Evolutionary conservation across 768 basidiomycete genomes (phyloP).

Genomic region (Rhizopogon vinicolor): DNA sequence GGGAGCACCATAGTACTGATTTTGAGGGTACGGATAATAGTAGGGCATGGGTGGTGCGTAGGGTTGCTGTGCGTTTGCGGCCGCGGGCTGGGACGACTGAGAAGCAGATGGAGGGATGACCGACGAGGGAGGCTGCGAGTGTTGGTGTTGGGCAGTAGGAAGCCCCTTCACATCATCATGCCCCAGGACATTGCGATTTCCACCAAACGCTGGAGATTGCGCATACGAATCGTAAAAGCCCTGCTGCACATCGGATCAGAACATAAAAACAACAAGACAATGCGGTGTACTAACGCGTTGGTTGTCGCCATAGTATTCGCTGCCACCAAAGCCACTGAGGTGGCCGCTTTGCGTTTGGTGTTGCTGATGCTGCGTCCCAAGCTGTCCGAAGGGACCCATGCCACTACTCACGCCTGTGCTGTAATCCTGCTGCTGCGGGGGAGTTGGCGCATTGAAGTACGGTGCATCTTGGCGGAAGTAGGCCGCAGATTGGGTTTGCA

Average conservation of each 20-base stretch:
- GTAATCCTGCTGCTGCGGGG: conserved; percentile 58
- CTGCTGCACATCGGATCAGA: conserved; percentile 31
- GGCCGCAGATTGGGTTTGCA: conserved; percentile 16
- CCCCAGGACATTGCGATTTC: conserved; percentile 52
- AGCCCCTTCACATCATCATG: conserved; percentile 78
- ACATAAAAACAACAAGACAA: neutral
- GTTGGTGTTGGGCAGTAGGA: conserved; percentile 49
- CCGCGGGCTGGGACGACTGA: conserved; percentile 56
- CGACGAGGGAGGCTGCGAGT: conserved; percentile 31
- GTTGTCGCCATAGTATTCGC: conserved; percentile 68
- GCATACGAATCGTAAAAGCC: conserved; percentile 76
- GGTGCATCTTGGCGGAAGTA: conserved; percentile 74
- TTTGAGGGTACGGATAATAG: conserved; percentile 68
- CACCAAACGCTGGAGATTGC: conserved; percentile 60
- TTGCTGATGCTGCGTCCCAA: conserved; percentile 40
- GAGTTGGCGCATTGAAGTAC: conserved; percentile 78
- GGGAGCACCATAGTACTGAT: conserved; percentile 71
- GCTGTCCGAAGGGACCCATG: conserved; percentile 53
- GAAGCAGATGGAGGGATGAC: conserved; percentile 49
- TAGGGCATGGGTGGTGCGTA: conserved; percentile 60
- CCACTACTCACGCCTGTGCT: conserved; percentile 28
- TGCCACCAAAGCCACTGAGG: conserved; percentile 49
- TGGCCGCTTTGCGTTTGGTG: conserved; percentile 50
- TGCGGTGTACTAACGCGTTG: conserved; percentile 47
- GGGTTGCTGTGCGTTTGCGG: conserved; percentile 57